These are phyloP conservation scores for Quercus cerris DNA, from an alignment of 306 rosid genomes.

Conservation along the genomic window DNA sequence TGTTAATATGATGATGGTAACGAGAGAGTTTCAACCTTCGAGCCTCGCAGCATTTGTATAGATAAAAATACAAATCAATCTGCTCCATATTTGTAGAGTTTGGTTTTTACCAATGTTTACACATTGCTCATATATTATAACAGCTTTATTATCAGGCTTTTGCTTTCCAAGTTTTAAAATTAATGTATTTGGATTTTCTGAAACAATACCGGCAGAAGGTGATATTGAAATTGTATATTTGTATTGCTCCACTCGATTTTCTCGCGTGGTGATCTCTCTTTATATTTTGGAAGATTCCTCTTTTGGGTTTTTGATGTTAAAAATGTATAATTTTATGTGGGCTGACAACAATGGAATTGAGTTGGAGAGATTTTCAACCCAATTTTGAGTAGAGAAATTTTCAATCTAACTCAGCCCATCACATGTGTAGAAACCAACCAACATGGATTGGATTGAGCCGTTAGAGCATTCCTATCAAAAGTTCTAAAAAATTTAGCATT, in stretches of 20 bases:
- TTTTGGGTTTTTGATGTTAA: neutral
- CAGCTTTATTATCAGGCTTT: slow-evolving; percentile 25
- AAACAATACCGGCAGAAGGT: slow-evolving; percentile 27
- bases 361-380: no score
- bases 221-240: slow-evolving; percentile 32
- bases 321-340: no score
- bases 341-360: no score
- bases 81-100: slow-evolving; percentile 22
- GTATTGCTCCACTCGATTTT: slow-evolving; percentile 5
- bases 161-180: slow-evolving; percentile 18
- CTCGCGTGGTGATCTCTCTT: neutral
- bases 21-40: slow-evolving; percentile 16
- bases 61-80: slow-evolving; percentile 4
- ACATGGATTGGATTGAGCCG: no score
- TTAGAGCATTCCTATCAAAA: no score
- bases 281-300: neutral
- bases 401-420: no score
- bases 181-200: slow-evolving; percentile 16
- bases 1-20: slow-evolving; percentile 3
- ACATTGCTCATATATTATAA: slow-evolving; percentile 24
- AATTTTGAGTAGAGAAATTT: no score
- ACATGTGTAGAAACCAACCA: no score
- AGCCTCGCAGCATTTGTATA: slow-evolving; percentile 17
- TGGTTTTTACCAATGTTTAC: slow-evolving; percentile 25
- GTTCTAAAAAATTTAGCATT: no score